Conservation (phyloP, 345 rosid genomes). For the Bruguiera parviflora region DNA sequence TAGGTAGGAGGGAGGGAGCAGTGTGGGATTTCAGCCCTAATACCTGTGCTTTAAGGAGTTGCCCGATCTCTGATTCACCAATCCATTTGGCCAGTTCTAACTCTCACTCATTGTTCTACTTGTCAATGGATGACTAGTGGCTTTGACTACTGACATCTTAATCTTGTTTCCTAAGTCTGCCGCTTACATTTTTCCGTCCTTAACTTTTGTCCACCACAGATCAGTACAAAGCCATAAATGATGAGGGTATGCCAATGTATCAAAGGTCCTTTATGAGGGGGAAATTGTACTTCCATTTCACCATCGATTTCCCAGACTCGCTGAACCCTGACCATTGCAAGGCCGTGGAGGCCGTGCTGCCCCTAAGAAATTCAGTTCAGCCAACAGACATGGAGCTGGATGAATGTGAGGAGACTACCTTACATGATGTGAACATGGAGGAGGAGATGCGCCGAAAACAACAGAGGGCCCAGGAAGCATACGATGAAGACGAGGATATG, state of each 20-base stretch:
- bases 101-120: too few species aligned
- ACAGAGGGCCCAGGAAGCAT: constrained; percentile 57
- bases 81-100: too few species aligned
- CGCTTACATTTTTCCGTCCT: neutral
- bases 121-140: neutral
- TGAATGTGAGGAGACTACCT: constrained; percentile 66
- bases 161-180: neutral
- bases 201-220: constrained; percentile 4
- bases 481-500: constrained; percentile 63
- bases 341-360: constrained; percentile 49
- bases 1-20: too few species aligned
- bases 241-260: constrained; percentile 33
- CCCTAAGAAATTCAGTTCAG: constrained; percentile 34
- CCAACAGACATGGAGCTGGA: constrained; percentile 59
- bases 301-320: constrained; percentile 60
- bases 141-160: too few species aligned
- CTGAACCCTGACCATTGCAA: constrained; percentile 46
- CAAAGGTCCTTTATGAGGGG: constrained; percentile 70
- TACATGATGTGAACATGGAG: constrained; percentile 62
- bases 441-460: constrained; percentile 57
- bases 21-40: too few species aligned
- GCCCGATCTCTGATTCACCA: too few species aligned
- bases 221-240: constrained; percentile 31
- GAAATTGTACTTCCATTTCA: constrained; percentile 53
- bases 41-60: too few species aligned